phyloP scores from a whole-genome alignment of 2,329 filamentous ascomycete genomes.

The Celoporthe dispersa region DNA sequence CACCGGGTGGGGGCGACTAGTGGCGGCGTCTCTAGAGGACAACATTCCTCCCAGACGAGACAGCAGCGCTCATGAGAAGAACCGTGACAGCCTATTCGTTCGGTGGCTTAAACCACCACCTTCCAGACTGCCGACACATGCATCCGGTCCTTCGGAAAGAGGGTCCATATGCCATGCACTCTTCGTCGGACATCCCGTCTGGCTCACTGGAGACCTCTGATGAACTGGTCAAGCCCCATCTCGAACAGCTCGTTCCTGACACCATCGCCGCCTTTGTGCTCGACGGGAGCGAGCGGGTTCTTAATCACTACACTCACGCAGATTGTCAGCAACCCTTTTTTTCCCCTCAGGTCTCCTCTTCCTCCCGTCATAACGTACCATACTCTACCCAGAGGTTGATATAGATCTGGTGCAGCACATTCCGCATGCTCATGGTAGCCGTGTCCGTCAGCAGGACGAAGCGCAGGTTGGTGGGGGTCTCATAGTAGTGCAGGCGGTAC shows the following conservation, averaged over 20 bases:
- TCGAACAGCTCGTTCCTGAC: conserved; percentile 74
- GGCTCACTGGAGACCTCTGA: conserved; percentile 56
- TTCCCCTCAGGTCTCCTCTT: not conserved
- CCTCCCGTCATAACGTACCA: conserved; percentile 54
- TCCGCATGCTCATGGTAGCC: conserved; percentile 84
- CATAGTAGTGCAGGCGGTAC: conserved; percentile 99
- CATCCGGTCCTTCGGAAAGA: not conserved
- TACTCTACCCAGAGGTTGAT: conserved; percentile 98
- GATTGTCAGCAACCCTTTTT: conserved; percentile 29
- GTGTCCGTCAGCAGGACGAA: conserved; percentile 97
- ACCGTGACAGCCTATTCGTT: not conserved
- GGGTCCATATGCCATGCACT: not conserved
- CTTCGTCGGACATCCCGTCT: not conserved
- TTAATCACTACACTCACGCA: conserved; percentile 61
- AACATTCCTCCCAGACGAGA: not conserved
- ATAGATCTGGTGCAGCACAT: conserved; percentile 96
- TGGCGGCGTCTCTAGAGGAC: not conserved
- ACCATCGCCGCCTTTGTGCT: conserved; percentile 71
- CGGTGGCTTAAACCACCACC: not conserved
- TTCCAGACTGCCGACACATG: not conserved
- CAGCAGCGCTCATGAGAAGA: not conserved
- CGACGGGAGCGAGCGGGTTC: conserved; percentile 70
- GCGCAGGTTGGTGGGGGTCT: conserved; percentile 93
- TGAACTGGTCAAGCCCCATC: conserved; percentile 76
- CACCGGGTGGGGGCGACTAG: not conserved